Base-by-base conservation (phyloP, 441 rosid species). In the Sinapis alba region DNA sequence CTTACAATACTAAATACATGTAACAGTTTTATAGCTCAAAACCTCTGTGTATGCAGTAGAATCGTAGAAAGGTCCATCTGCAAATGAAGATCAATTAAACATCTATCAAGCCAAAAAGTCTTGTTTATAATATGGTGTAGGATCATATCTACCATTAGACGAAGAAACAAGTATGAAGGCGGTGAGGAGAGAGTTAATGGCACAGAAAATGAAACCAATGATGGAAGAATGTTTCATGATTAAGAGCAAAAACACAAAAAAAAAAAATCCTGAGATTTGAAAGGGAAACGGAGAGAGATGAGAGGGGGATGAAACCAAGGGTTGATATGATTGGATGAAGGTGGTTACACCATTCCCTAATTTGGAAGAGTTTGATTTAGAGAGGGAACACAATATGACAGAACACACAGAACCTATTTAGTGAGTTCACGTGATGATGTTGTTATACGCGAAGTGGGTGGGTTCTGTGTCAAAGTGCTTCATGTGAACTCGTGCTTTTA, bases 41-140 rank as follows among this genome's bases (percentile, higher is more conserved):
- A 92, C 97, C 93, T 89, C 84, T 1, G 83, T 81, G 62, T 86
- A 87, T 3, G 94, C 93, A 30, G 91, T 87, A 67, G 82, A 80
- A 80, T 92, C 97, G 65, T 92, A 92, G 27, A 73, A 21, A 23
- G 84, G 84, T 15, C 87, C 89, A 76, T 79, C 97, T 89, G 86
- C 67, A 72, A 2, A 21, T 70, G 60, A 54, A 6, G 51, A 32
- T 28, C 15, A 13, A 24, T 26, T 21, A 18, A 24, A 10, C 57
- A 18, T 26, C 50, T 15, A 43, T 24, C 13, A 79, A 72, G 51
- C 53, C 47, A 36, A 74, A 34, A 74, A 10, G 27, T 23, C 6
- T 7, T 62, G 11, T 21, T 12, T 6, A 6, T 53, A 18, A 21
- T 21, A 23, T 65, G 6, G 30, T 73, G 54, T 57, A 43, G 21